These are phyloP conservation scores for Globomyces pollinis-pini DNA, from an alignment of 192 early-diverging fungal species.

Conservation along the genomic window DNA sequence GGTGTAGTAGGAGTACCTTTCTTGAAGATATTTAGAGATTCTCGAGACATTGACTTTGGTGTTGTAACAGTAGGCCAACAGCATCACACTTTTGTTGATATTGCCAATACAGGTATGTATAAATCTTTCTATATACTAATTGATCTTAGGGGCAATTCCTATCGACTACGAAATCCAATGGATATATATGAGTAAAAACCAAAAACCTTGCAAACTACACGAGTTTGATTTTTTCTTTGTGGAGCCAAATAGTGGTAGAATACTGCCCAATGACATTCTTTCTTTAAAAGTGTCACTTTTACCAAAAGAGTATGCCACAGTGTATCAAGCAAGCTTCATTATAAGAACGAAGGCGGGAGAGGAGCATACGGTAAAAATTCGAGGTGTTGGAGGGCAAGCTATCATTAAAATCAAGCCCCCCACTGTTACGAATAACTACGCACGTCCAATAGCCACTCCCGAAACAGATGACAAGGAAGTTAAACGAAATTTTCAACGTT, in stretches of 20 bases:
- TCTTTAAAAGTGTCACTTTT: constrained; percentile 30
- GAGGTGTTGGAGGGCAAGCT: constrained; percentile 47
- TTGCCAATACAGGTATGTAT: constrained; percentile 45
- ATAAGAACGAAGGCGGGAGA: constrained; percentile 48
- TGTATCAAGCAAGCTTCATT: constrained; percentile 34
- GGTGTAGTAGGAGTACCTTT: constrained; percentile 58
- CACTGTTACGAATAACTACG: constrained; percentile 2
- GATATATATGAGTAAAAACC: constrained; percentile 25
- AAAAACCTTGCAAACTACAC: constrained; percentile 22
- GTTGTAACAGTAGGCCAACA: constrained; percentile 45
- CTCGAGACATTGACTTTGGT: constrained; percentile 41
- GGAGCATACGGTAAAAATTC: constrained; percentile 33
- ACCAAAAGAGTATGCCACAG: constrained; percentile 42
- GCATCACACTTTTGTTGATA: constrained; percentile 26
- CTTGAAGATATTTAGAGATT: constrained; percentile 33
- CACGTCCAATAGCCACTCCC: constrained; percentile 2
- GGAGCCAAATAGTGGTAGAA: constrained; percentile 37
- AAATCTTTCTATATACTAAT: too few species aligned
- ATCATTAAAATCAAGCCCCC: constrained; percentile 45
- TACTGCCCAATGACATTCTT: constrained; percentile 25
- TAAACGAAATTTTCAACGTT: too few species aligned
- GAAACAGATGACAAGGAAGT: constrained; percentile 2
- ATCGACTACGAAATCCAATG: constrained; percentile 48
- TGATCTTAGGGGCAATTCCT: too few species aligned
- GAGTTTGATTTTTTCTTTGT: constrained; percentile 55